Base-by-base conservation (phyloP, 1,284 basidiomycete genomes). In the Irpex sp. region DNA sequence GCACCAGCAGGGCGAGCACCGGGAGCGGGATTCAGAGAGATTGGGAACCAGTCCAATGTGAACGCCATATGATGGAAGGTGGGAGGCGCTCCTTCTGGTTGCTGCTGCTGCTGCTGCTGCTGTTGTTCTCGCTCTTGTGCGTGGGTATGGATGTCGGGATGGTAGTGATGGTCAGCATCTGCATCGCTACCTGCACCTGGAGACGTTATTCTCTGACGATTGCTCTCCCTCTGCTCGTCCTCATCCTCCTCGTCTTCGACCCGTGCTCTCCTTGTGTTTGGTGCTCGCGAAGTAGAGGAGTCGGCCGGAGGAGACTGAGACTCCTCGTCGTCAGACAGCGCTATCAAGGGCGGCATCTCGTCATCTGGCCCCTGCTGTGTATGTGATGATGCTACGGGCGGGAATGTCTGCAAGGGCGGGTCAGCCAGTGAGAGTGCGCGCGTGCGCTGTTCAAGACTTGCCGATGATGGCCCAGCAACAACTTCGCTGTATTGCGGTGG, bases 171-270 rank as follows among this genome's bases (percentile, higher is more conserved):
- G 40, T 65, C 65, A 52, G 64, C 62, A 37, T 66, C 65, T 15
- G 63, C 62, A 4, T 64, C 59, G 54, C 64, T 60, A 44, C 66
- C 60, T 34, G 60, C 49, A 13, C 57, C 62, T 17, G 71, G 69
- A 5, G 70, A 68, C 56, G 70, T 59, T 62, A 71, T 66, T 5
- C 72, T 68, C 62, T 73, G 73, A 49, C 73, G 68, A 57, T 74
- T 74, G 7, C 69, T 70, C 62, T 71, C 69, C n/a, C 73, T 68
- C 60, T 60, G 47, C 26, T 70, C 64, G 31, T 73, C 72, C 38
- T 71, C 69, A 21, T 73, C 72, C 6, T 65, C 67, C 0, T 71
- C 72, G n/a, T 73, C 72, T 13, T 74, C 73, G 2, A 73, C 72
- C 21, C 72, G 63, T 1, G 69, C 67, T 11, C 73, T 68, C 0